Conservation (phyloP, 805 yeast genomes). For the Metschnikowia borealis region DNA sequence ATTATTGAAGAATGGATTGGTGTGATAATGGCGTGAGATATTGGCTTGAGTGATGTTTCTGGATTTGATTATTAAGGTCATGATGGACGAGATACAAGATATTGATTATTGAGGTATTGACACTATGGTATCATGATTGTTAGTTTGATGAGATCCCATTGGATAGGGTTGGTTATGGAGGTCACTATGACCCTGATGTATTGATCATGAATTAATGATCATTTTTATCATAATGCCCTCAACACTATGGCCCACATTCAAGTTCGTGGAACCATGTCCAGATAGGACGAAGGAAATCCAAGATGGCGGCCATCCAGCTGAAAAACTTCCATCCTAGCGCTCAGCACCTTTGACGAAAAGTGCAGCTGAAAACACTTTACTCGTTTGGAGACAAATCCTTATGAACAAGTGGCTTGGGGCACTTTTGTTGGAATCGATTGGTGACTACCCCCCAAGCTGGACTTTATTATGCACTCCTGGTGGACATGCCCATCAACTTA, state of each 20-base stretch:
- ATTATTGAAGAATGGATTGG: too few species aligned
- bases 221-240: constrained; percentile 15
- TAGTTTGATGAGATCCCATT: too few species aligned
- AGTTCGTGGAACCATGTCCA: constrained; percentile 31
- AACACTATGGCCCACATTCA: constrained; percentile 20
- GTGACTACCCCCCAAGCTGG: constrained; percentile 62
- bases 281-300: constrained; percentile 88
- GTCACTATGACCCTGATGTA: too few species aligned
- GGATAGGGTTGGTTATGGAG: too few species aligned
- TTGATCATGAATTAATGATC: too few species aligned
- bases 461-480: constrained; percentile 88
- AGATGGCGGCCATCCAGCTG: constrained; percentile 82
- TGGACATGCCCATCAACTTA: constrained; percentile 85
- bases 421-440: constrained; percentile 58
- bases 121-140: too few species aligned
- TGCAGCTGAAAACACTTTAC: constrained; percentile 79
- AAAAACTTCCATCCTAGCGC: constrained; percentile 76
- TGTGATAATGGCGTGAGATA: too few species aligned
- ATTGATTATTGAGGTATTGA: too few species aligned
- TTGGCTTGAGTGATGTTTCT: too few species aligned
- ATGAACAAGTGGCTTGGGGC: constrained; percentile 95
- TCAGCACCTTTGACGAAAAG: constrained; percentile 90
- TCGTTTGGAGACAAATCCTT: constrained; percentile 93
- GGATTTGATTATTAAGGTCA: too few species aligned
- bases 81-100: too few species aligned